Evolutionary conservation across 345 rosid genomes (phyloP).

Genomic region (Theobroma cacao): DNA sequence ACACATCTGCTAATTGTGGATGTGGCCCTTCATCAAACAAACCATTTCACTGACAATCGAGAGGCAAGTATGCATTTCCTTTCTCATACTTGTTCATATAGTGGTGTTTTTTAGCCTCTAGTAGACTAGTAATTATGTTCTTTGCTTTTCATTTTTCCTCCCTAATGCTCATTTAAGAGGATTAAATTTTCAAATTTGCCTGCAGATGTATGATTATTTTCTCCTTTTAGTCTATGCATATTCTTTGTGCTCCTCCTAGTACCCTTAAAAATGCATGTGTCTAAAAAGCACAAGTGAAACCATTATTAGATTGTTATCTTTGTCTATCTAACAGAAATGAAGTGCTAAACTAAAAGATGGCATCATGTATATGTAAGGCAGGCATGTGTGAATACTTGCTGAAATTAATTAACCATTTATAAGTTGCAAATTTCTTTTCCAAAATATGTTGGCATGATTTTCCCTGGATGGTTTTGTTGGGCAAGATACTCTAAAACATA

Average conservation of each 20-base stretch:
- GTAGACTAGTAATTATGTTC: background rate
- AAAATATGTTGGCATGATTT: background rate
- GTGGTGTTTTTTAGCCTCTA: background rate
- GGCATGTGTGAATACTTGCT: background rate
- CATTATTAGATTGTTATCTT: background rate
- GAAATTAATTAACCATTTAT: background rate
- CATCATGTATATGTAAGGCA: background rate
- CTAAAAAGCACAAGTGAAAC: background rate
- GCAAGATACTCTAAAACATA: background rate
- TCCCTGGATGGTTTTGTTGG: background rate
- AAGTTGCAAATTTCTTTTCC: background rate
- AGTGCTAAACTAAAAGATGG: background rate
- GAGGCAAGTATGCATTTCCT: conserved; percentile 17
- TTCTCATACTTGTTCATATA: background rate
- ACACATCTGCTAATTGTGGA: background rate
- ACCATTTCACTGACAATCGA: background rate
- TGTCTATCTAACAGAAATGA: background rate
- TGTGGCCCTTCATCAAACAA: background rate
- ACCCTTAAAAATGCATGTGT: background rate
- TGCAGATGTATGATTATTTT: background rate
- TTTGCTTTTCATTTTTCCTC: background rate
- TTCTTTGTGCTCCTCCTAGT: background rate
- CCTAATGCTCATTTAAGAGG: background rate
- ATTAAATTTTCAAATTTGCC: background rate
- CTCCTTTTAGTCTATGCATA: background rate